phyloP scores from a whole-genome alignment of 495 filamentous ascomycete genomes.

The Aspergillus ostianus region DNA sequence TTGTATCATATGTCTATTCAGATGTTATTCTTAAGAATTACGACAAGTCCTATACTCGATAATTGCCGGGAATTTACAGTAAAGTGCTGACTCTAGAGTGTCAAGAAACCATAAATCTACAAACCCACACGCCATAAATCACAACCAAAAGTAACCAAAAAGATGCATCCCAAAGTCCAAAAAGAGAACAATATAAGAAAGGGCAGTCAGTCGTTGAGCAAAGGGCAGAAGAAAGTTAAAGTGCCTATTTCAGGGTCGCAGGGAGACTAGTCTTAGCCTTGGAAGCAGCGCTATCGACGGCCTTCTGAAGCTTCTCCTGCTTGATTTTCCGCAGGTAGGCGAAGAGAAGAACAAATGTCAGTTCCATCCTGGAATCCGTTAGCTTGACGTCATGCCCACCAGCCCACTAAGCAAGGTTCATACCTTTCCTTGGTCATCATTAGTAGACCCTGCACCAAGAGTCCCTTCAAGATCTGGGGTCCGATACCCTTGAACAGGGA shows the following conservation, averaged over 20 bases:
- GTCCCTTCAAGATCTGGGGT: constrained; percentile 88
- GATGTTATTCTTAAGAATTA: constrained; percentile 6
- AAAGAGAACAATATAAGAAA: constrained; percentile 3
- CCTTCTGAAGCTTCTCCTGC: constrained; percentile 67
- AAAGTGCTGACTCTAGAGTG: constrained; percentile 3
- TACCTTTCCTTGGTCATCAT: constrained; percentile 99
- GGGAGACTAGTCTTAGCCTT: constrained; percentile 44
- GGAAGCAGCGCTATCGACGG: constrained; percentile 46
- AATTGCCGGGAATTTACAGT: constrained; percentile 16
- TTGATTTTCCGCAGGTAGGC: constrained; percentile 71
- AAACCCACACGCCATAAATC: constrained; percentile 29
- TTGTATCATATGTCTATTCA: constrained; percentile 15
- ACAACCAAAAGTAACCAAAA: constrained; percentile 14
- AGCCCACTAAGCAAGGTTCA: constrained; percentile 20
- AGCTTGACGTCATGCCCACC: constrained; percentile 19
- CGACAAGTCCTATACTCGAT: constrained; percentile 18
- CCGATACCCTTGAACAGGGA: constrained; percentile 96
- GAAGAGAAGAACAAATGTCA: constrained; percentile 84
- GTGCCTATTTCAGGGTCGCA: constrained; percentile 43
- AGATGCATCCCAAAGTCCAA: background rate
- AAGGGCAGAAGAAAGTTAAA: background rate
- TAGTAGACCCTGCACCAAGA: constrained; percentile 89
- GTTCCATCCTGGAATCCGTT: constrained; percentile 67
- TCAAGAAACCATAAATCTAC: constrained; percentile 10
- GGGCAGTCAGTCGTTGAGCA: constrained; percentile 2